Base-by-base conservation (phyloP, 495 filamentous ascomycete genomes). In the Rostrohypoxylon terebratum region DNA sequence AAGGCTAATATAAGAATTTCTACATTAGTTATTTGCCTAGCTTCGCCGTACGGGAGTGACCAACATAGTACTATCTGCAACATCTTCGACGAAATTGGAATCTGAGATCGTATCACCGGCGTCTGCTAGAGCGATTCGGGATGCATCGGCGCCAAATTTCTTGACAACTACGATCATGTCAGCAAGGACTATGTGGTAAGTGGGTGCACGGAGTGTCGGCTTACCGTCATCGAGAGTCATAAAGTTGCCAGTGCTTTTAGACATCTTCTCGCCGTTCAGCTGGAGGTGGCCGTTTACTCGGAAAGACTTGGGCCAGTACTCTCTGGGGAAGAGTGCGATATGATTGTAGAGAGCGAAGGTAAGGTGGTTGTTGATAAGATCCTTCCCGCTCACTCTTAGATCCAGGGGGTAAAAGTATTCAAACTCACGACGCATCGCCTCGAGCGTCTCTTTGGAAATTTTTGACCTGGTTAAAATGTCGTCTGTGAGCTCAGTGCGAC, bases 341-440 rank as follows among this genome's bases (percentile, higher is more conserved):
- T 99, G 96, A 75, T 95, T 91, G 84, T 99, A 99, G 48, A 99
- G 89, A 88, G 92, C 95, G 87, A 99, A 99, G 34, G 94, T 98
- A 59, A 99, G 85, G 81, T 94, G 92, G 76, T 92, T 93, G 68
- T 90, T 90, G 74, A 96, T 92, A 53, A 96, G 84, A 77, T 96
- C 93, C 82, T 96, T 96, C 65, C 93, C 93, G 20, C 91, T 94
- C 51, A 92, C 87, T 69, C 92, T 86, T 70, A 97, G 79, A 72
- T 98, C 96, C 21, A 98, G 83, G 28, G 96, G 96, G 80, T 99
- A 99, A 86, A 93, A 99, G 85, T 98, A 99, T 72, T 94, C 90
- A 76, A 99, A 98, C 69, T 97, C 92, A 76, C 94, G 85, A 58
- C 93, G 86, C 92, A 99, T 91, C 28, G 87, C 83, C 78, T 90